Base-by-base conservation (phyloP, 2,329 filamentous ascomycete species). In the Ophiostoma sp. region DNA sequence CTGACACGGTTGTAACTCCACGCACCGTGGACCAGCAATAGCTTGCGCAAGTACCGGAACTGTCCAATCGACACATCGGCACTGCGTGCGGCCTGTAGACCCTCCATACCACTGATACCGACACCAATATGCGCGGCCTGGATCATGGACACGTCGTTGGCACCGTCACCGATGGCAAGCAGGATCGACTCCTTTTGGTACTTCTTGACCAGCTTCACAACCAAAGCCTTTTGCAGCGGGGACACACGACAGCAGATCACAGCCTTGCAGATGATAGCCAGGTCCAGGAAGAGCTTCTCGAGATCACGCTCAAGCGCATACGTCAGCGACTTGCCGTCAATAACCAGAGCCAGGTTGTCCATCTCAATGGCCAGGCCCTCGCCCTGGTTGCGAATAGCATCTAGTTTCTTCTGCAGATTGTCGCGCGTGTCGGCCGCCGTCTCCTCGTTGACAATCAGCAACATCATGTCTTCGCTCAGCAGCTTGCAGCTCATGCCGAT, bases 141-240 rank as follows among this genome's bases (percentile, higher is more conserved):
- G 68, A 99, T 99, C 95, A 99, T 99, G 18, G 94, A 97, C n/a
- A 99, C 95, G 75, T 99, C 95, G 79, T 99, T 99, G 64, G 95
- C 95, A 72, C 95, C 95, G 75, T 99, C 95, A 73, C 95, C 95
- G 77, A 99, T 97, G 66, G 95, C 95, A 66, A 99, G 87, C 67
- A 97, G 87, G 73, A 99, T 93, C 12, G 92, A 87, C 76, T 97
- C 91, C 73, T 95, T 86, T 77, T 97, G 92, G 73, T 87, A 86
- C 73, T 93, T 92, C 80, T 98, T 99, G 76, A 99, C 95, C 72
- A 98, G 87, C 82, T 99, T 99, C 73, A 99, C 95, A 36, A 99
- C 95, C 71, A 99, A 83, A 16, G 95, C 96, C 79, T 99, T 99
- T 75, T 99, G 95, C 64, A 99, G 83, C 2, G 95, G 95, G 36